A percentile compares a stretch with the other conserved stretches of the same genome.
Conservation (phyloP, 768 basidiomycete species). For the Mycena haematopus region DNA sequence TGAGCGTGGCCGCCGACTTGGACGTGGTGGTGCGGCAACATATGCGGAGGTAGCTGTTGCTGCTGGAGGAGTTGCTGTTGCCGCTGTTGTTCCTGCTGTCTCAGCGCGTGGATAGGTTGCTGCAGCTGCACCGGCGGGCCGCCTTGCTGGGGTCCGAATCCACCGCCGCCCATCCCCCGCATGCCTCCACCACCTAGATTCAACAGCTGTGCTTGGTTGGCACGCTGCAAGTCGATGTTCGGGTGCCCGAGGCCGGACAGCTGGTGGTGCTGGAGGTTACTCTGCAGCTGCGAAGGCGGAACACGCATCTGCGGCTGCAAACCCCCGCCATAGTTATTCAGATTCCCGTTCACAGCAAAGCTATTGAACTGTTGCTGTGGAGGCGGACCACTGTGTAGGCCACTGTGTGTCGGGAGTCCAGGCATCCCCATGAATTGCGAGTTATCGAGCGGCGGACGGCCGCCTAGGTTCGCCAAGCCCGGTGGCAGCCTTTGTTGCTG, state of each 20-base stretch:
- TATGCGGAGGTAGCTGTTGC: constrained; percentile 64
- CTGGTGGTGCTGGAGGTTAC: constrained; percentile 50
- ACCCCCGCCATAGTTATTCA: constrained; percentile 49
- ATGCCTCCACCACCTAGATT: constrained; percentile 54
- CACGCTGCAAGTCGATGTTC: constrained; percentile 60
- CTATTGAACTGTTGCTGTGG: constrained; percentile 60
- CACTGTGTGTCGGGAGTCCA: constrained; percentile 51
- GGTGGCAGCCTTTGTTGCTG: constrained; percentile 74
- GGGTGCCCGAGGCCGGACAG: constrained; percentile 62
- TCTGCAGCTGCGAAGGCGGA: constrained; percentile 59
- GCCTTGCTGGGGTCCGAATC: constrained; percentile 57
- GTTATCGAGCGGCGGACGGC: constrained; percentile 81
- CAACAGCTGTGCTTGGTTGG: constrained; percentile 58
- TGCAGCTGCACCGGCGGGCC: constrained; percentile 48
- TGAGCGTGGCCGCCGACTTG: constrained; percentile 58
- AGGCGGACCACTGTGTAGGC: constrained; percentile 53
- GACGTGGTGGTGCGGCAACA: constrained; percentile 51
- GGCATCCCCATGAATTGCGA: constrained; percentile 65
- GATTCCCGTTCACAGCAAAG: constrained; percentile 50
- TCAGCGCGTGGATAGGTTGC: constrained; percentile 52
- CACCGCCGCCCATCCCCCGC: constrained; percentile 49
- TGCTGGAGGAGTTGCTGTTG: constrained; percentile 40
- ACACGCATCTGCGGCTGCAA: constrained; percentile 55
- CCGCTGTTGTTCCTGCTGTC: constrained; percentile 46
- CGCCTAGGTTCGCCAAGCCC: constrained; percentile 82